These are phyloP conservation scores for Pontederia paniculata DNA, from an alignment of 176 grass and related monocot species.

Conservation along the genomic window DNA sequence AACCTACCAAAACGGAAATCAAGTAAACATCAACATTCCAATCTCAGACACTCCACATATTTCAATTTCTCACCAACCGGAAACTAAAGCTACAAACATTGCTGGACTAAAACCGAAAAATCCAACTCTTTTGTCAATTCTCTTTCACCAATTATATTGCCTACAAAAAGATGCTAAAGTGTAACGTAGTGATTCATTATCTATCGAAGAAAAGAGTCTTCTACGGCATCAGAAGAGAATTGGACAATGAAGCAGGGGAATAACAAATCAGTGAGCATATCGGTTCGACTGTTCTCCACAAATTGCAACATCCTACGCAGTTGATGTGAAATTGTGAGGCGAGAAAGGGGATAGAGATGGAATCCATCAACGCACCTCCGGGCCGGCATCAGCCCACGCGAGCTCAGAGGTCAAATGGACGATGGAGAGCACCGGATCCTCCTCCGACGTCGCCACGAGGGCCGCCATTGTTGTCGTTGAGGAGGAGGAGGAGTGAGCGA, in stretches of 20 bases:
- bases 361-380: slow-evolving; percentile 30
- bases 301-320: not conserved
- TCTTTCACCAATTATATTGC: no score
- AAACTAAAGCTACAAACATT: no score
- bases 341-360: not conserved
- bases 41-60: not conserved
- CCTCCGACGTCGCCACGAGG: slow-evolving; percentile 71
- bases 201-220: no score
- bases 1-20: slow-evolving; percentile 13
- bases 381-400: slow-evolving; percentile 75
- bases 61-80: not conserved
- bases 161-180: no score
- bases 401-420: slow-evolving; percentile 67
- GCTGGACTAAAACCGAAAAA: no score
- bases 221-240: no score
- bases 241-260: no score
- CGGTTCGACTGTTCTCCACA: not conserved
- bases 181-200: no score
- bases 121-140: no score
- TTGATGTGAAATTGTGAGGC: not conserved
- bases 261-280: no score
- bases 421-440: slow-evolving; percentile 78
- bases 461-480: slow-evolving; percentile 34
- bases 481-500: not conserved
- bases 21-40: not conserved